Conservation (phyloP, 495 filamentous ascomycete species). For the Cudoniella acicularis region DNA sequence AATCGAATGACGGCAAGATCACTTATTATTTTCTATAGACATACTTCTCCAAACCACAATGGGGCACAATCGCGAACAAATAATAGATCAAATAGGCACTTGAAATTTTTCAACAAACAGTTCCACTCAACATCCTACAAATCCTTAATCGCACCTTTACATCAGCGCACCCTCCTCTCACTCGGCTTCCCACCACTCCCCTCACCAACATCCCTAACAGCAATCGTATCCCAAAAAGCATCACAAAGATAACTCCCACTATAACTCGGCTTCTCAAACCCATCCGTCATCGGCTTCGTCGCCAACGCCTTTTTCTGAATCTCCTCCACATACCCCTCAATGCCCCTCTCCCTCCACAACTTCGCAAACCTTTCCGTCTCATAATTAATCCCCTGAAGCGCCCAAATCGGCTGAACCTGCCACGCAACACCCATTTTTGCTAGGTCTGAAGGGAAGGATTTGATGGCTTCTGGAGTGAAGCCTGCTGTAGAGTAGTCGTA, state of each 20-base stretch:
- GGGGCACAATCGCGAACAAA: too few relatives aligned
- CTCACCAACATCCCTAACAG: conserved; percentile 14
- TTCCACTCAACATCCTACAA: too few relatives aligned
- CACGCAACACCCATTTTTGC: conserved; percentile 26
- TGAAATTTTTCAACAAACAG: too few relatives aligned
- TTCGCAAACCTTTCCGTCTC: conserved; percentile 13
- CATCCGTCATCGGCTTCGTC: conserved; percentile 10
- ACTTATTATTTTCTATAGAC: too few relatives aligned
- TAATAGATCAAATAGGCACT: too few relatives aligned
- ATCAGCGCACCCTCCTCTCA: not conserved
- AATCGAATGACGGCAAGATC: too few relatives aligned
- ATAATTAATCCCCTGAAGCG: conserved; percentile 21
- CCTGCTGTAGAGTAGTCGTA: conserved; percentile 24
- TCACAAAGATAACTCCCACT: conserved; percentile 12
- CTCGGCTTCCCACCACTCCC: conserved; percentile 1
- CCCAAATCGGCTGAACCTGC: conserved; percentile 28
- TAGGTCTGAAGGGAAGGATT: conserved; percentile 20
- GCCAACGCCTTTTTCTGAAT: conserved; percentile 7
- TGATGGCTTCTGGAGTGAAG: conserved; percentile 17
- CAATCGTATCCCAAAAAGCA: conserved; percentile 14
- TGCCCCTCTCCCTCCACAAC: conserved; percentile 10
- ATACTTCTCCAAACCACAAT: too few relatives aligned
- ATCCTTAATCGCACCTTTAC: not conserved
- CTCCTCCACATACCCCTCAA: conserved; percentile 12
- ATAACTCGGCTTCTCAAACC: conserved; percentile 17